Conservation (phyloP, 2,329 filamentous ascomycete species). For the Aschersonia sp. region DNA sequence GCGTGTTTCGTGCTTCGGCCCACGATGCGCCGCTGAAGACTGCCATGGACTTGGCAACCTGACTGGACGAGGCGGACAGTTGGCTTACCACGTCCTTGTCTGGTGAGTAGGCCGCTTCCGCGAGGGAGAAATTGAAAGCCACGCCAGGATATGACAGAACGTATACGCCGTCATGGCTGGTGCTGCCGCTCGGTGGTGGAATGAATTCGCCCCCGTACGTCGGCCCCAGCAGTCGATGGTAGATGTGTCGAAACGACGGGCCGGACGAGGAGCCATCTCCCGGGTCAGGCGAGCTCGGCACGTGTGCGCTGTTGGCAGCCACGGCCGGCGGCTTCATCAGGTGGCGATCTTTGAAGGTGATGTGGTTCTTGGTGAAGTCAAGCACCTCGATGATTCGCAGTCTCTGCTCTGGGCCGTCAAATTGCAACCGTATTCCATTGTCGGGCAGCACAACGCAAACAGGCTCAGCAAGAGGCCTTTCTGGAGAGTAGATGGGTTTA, state of each 20-base stretch:
- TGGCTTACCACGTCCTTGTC: slow-evolving; percentile 73
- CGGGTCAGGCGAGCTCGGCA: slow-evolving; percentile 17
- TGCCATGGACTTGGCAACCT: slow-evolving; percentile 73
- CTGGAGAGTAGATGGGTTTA: slow-evolving; percentile 67
- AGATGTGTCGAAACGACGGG: slow-evolving; percentile 77
- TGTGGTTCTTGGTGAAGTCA: slow-evolving; percentile 74
- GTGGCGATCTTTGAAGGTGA: slow-evolving; percentile 69
- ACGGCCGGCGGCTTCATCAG: slow-evolving; percentile 47
- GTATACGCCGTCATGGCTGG: slow-evolving; percentile 53
- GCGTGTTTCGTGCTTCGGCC: slow-evolving; percentile 61
- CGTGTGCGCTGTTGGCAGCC: slow-evolving; percentile 16
- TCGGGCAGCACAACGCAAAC: slow-evolving; percentile 62
- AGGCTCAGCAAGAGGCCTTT: slow-evolving; percentile 58
- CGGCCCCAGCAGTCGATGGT: slow-evolving; percentile 83
- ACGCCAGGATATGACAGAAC: slow-evolving; percentile 90
- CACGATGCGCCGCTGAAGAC: slow-evolving; percentile 85
- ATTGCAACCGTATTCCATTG: slow-evolving; percentile 81
- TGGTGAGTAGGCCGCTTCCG: slow-evolving; percentile 59
- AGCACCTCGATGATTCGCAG: slow-evolving; percentile 80
- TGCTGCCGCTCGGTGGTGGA: slow-evolving; percentile 28
- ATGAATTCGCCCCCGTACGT: slow-evolving; percentile 92
- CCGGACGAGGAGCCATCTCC: slow-evolving; percentile 28
- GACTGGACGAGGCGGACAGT: slow-evolving; percentile 63
- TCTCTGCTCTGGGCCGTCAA: slow-evolving; percentile 87
- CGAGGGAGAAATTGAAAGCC: slow-evolving; percentile 79